Percentiles rank a stretch among this genome's conserved stretches.
phyloP scores from a whole-genome alignment of 1,284 basidiomycete genomes.

The Exobasidium rhododendri region DNA sequence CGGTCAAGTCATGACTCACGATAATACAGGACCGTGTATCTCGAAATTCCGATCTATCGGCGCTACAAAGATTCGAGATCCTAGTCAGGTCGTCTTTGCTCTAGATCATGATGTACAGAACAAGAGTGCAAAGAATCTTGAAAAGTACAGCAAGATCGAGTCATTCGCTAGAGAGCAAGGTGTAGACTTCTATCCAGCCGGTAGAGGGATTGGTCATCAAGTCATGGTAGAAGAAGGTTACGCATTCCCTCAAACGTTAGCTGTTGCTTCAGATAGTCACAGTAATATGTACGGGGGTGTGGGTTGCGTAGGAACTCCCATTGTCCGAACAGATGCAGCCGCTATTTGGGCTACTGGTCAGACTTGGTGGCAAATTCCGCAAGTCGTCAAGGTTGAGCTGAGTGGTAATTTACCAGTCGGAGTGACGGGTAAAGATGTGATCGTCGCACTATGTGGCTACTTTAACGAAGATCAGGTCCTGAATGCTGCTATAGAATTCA shows the following conservation, averaged over 20 bases:
- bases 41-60: conserved; percentile 88
- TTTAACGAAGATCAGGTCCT: conserved; percentile 98
- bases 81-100: conserved; percentile 86
- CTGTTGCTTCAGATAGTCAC: conserved; percentile 87
- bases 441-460: conserved; percentile 90
- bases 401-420: conserved; percentile 77
- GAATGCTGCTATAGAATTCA: conserved; percentile 97
- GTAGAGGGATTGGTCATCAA: conserved; percentile 80
- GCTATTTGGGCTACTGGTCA: conserved; percentile 98
- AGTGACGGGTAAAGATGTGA: conserved; percentile 97
- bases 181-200: conserved; percentile 95
- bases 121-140: conserved; percentile 84
- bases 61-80: conserved; percentile 78
- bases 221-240: conserved; percentile 53
- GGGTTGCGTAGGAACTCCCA: conserved; percentile 92
- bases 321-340: conserved; percentile 73
- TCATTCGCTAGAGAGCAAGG: conserved; percentile 79
- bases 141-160: conserved; percentile 91
- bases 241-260: conserved; percentile 53
- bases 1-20: conserved; percentile 72
- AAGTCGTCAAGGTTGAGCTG: conserved; percentile 92
- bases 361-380: conserved; percentile 99
- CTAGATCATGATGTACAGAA: conserved; percentile 99
- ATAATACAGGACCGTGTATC: conserved; percentile 97
- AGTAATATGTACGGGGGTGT: conserved; percentile 99